Base-by-base conservation (phyloP, 1,139 yeast species). In the Nakaseomyces kungkrabaensis region DNA sequence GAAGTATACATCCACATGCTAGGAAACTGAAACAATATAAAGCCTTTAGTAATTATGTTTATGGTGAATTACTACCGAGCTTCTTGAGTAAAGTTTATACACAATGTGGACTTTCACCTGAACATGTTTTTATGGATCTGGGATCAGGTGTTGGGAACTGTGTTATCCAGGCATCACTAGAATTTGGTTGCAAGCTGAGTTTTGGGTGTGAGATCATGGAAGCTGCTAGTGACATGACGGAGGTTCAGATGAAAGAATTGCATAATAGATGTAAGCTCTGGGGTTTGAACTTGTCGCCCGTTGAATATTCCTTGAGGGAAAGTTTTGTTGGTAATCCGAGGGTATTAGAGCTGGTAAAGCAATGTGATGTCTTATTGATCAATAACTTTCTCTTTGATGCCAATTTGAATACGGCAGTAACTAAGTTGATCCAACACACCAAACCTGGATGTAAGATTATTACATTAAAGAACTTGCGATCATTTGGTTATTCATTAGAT, bases 141-240 rank as follows among this genome's bases (percentile, higher is more conserved):
- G 97, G 97, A 0, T 87, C 95, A 0, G 97, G 97, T 5, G 97
- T 90, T 4, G 97, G 96, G 0, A 89, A 89, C 62, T 87, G 96
- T 50, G 84, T 86, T 0, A 75, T 89, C 48, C 97, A 89, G 65
- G 95, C 96, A 0, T 89, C 96, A 0, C 68, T 89, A 31, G 96
- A 89, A 60, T 81, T 79, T 64, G 96, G 96, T 0, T 86, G 90
- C 52, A 72, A 72, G 48, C 24, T 59, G 22, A 82, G 95, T 65
- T 88, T 87, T 60, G 97, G 97, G 0, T 86, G 94, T 67, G 97
- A 90, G 63, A 75, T 90, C 44, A 89, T 88, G 95, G 76, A 76
- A 32, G 83, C 83, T 57, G 95, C 97, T 0, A 83, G 92, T 4
- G 70, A 72, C 8, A 70, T 89, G 46, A 85, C 95, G 0, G 73